Evolutionary conservation across 2,329 filamentous ascomycete genomes (phyloP).

Genomic region (Colletotrichum siamense): DNA sequence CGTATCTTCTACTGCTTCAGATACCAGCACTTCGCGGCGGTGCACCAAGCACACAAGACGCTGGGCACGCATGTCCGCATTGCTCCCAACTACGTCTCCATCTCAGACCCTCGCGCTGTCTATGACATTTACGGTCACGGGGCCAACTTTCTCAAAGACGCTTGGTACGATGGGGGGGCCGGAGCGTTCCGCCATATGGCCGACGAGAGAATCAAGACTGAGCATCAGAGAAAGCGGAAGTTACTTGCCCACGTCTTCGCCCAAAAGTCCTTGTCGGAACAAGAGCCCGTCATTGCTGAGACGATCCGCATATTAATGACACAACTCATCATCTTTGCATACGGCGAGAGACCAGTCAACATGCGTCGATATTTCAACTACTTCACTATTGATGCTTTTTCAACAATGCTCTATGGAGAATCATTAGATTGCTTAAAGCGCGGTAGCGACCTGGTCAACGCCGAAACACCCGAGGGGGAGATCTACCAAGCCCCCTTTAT

Average conservation of each 20-base stretch:
- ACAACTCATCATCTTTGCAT: background rate
- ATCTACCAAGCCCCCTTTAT: background rate
- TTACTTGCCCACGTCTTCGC: background rate
- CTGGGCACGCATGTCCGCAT: background rate
- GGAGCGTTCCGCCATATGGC: background rate
- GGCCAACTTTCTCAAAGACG: background rate
- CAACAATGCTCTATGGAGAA: background rate
- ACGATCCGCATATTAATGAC: background rate
- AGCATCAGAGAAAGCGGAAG: background rate
- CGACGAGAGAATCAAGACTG: background rate
- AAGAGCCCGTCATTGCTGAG: background rate
- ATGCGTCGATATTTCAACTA: background rate
- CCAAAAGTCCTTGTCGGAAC: background rate
- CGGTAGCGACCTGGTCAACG: background rate
- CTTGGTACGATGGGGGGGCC: background rate
- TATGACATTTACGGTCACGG: background rate
- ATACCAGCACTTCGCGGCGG: background rate
- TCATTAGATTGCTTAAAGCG: background rate
- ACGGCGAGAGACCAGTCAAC: background rate
- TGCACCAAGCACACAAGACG: background rate
- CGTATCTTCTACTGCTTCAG: background rate
- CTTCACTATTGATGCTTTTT: background rate
- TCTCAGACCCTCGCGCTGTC: background rate
- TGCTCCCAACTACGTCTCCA: background rate
- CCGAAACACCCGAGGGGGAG: background rate